Evolutionary conservation across 2,329 filamentous ascomycete species (phyloP), one percentile per base, ranked within the genome.

Genomic region (Kalmusia sp.): DNA sequence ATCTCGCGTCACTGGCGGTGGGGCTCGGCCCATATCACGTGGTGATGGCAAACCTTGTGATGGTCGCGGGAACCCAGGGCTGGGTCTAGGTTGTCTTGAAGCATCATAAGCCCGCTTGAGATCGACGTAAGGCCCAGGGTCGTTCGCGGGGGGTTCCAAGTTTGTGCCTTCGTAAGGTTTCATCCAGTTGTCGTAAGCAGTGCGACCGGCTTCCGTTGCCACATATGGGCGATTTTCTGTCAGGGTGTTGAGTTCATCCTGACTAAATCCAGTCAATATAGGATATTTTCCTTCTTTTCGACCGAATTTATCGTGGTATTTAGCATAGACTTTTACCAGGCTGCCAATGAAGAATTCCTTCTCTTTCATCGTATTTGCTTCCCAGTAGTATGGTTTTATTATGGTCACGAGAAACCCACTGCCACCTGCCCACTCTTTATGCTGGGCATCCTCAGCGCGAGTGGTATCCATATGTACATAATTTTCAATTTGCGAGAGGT

Each of bases 341-440:
- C 93, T 97, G 28, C 91, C 92, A 67, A 99, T 95, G 76, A 99
- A 99, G 77, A 98, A 98, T 71, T 96, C 93, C 81, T 97, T 98
- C 77, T 99, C 95, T 78, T 97, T 97, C 48, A 91, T 84, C 1
- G 91, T 95, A 60, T 92, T 88, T 28, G 95, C 92, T 74, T 96
- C 87, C 95, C 95, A 99, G 74, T 95, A 99, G 76, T 99, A 99
- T 0, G 92, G 90, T 74, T 99, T 99, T 22, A 90, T 89, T 24
- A 99, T 84, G 1, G 88, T 95, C 45, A 98, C 91, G 22, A 89
- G 81, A 70, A 99, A 98, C 14, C 95, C 95, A 38, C 87, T 86
- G 52, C 88, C 88, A 47, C 89, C 88, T 19, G 92, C 93, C 90
- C 91, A 96, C 70, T 89, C 76, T 63, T 86, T 85, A 38, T 82